Conservation (phyloP, 331 rosid genomes). For the Quercus tomentella region DNA sequence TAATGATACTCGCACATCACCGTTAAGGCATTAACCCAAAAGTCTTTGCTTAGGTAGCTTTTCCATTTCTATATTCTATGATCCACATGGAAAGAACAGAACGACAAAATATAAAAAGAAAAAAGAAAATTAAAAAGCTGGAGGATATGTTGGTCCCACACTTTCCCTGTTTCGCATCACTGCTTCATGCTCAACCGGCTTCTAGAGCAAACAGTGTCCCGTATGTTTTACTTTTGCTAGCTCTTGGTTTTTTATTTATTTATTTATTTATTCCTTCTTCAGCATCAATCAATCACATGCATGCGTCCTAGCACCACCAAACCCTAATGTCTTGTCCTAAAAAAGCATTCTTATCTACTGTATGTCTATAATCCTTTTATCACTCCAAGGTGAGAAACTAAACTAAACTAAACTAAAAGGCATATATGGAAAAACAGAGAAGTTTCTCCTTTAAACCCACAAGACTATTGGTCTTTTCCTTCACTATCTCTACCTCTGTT, state of each 20-base stretch:
- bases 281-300: constrained; percentile 11
- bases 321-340: constrained; percentile 10
- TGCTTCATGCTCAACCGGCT: neutral
- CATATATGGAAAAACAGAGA: constrained; percentile 72
- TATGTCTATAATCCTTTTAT: neutral
- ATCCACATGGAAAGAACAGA: no score
- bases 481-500: constrained; percentile 58
- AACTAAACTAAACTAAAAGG: neutral
- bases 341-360: no score
- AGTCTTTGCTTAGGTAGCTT: no score
- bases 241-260: neutral
- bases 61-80: no score
- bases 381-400: neutral
- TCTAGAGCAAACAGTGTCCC: neutral
- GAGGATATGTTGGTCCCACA: neutral
- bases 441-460: constrained; percentile 82
- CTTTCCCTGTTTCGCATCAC: neutral
- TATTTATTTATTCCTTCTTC: neutral
- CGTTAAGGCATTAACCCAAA: no score
- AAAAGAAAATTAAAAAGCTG: neutral
- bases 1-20: no score
- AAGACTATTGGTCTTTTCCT: constrained; percentile 59
- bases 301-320: constrained; percentile 4
- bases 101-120: no score
- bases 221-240: neutral